A percentile compares a stretch with the other conserved stretches of the same genome.
Conservation (phyloP, 495 filamentous ascomycete species). For the Talaromyces thailandensis region DNA sequence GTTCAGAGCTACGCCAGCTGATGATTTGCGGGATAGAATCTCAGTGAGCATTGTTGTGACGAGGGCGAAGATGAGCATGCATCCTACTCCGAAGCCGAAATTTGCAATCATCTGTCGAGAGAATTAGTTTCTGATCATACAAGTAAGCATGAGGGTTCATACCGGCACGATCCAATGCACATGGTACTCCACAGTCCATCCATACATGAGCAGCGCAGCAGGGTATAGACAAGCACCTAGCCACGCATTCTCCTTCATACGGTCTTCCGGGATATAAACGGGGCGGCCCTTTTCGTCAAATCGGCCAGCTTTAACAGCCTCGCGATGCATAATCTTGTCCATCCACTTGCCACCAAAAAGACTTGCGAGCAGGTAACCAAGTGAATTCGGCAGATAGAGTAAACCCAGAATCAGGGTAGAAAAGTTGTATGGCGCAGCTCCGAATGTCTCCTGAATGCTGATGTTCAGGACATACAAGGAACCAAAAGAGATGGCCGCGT, state of each 20-base stretch:
- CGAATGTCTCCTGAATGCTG: conserved; percentile 70
- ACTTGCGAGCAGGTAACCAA: conserved; percentile 71
- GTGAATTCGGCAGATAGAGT: conserved; percentile 69
- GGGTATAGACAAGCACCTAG: conserved; percentile 71
- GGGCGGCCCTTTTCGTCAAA: conserved; percentile 63
- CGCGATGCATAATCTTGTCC: conserved; percentile 80
- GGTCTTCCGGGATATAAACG: conserved; percentile 73
- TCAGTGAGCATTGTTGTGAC: conserved; percentile 81
- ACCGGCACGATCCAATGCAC: conserved; percentile 56
- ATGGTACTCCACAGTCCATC: conserved; percentile 52
- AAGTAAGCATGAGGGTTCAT: conserved; percentile 17
- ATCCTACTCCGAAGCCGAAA: conserved; percentile 81
- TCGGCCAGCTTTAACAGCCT: conserved; percentile 61
- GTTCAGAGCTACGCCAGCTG: conserved; percentile 68
- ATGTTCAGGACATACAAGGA: conserved; percentile 84
- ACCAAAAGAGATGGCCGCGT: conserved; percentile 73
- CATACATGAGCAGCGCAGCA: conserved; percentile 55
- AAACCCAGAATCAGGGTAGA: conserved; percentile 63
- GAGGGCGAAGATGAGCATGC: conserved; percentile 80
- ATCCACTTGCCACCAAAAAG: conserved; percentile 77
- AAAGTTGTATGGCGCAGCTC: conserved; percentile 64
- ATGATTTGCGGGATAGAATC: conserved; percentile 73
- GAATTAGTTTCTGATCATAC: neutral
- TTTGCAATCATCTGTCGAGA: conserved; percentile 56
- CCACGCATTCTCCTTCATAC: conserved; percentile 86